Percentiles rank a stretch among this genome's conserved stretches.
Conservation (phyloP, 2,329 filamentous ascomycete genomes). For the Aspergillus bombycis region DNA sequence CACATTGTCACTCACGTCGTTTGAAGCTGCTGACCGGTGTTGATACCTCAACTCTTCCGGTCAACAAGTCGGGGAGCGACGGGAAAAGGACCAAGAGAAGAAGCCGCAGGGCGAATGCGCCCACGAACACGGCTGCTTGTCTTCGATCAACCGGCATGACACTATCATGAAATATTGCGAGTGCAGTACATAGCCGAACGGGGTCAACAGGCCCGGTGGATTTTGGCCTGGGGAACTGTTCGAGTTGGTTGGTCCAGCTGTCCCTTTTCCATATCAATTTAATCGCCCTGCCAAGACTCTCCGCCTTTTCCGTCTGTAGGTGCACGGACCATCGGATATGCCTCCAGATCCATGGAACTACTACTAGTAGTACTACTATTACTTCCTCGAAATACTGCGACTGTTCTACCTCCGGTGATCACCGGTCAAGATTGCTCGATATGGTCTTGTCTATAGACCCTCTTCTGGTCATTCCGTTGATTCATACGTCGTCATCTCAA, state of each 20-base stretch:
- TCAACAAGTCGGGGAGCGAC: constrained; percentile 79
- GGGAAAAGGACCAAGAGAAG: constrained; percentile 81
- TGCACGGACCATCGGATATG: constrained; percentile 35
- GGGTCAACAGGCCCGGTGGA: constrained; percentile 1
- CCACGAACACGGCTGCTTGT: constrained; percentile 70
- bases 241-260: constrained; percentile 18
- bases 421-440: not conserved
- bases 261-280: constrained; percentile 16
- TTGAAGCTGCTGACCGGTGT: constrained; percentile 98
- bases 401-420: not conserved
- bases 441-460: not conserved
- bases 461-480: not conserved
- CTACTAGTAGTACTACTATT: no score
- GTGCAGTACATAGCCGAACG: constrained; percentile 12
- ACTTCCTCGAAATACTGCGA: no score
- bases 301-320: constrained; percentile 27
- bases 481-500: not conserved
- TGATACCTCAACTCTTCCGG: constrained; percentile 91
- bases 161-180: constrained; percentile 4
- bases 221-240: constrained; percentile 5
- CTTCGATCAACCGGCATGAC: constrained; percentile 59
- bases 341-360: no score
- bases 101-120: constrained; percentile 77
- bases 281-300: constrained; percentile 26
- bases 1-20: constrained; percentile 66